Evolutionary conservation across 2,329 filamentous ascomycete genomes (phyloP).

Genomic region (Trichoderma hamatum): DNA sequence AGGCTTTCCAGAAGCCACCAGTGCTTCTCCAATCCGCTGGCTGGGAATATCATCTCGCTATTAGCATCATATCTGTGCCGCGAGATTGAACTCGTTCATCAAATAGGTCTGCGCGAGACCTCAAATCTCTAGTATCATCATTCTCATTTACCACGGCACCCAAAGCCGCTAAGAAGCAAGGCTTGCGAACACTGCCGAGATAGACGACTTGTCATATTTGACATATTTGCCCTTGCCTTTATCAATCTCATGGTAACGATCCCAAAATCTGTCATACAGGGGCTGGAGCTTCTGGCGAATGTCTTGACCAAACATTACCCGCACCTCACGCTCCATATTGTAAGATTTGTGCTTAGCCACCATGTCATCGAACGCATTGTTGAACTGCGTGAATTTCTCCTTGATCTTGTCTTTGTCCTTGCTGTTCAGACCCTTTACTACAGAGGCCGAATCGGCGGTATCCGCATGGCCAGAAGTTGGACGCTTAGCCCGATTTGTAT

Average conservation of each 20-base stretch:
- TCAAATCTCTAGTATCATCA: not conserved
- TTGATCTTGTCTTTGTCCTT: conserved; percentile 98
- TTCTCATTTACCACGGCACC: not conserved
- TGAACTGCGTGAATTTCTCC: conserved; percentile 92
- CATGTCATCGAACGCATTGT: conserved; percentile 86
- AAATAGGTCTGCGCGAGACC: not conserved
- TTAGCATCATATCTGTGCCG: not conserved
- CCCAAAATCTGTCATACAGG: conserved; percentile 93
- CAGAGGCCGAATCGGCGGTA: conserved; percentile 79
- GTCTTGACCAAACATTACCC: conserved; percentile 76
- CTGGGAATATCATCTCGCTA: not conserved
- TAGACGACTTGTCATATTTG: conserved; percentile 88
- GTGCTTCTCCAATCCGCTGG: not conserved
- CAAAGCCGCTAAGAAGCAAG: conserved; percentile 39
- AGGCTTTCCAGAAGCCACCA: not conserved
- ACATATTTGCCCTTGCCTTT: conserved; percentile 98
- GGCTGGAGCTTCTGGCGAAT: conserved; percentile 92
- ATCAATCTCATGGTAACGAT: conserved; percentile 95
- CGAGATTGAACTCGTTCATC: not conserved
- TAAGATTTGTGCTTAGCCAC: conserved; percentile 79
- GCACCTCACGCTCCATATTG: conserved; percentile 89
- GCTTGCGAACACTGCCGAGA: conserved; percentile 67
- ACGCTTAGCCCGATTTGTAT: conserved; percentile 76
- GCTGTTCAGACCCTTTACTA: conserved; percentile 79
- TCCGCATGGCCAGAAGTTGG: conserved; percentile 78